Evolutionary conservation across 2,329 filamentous ascomycete species (phyloP).

Genomic region (Exophiala dermatitidis): DNA sequence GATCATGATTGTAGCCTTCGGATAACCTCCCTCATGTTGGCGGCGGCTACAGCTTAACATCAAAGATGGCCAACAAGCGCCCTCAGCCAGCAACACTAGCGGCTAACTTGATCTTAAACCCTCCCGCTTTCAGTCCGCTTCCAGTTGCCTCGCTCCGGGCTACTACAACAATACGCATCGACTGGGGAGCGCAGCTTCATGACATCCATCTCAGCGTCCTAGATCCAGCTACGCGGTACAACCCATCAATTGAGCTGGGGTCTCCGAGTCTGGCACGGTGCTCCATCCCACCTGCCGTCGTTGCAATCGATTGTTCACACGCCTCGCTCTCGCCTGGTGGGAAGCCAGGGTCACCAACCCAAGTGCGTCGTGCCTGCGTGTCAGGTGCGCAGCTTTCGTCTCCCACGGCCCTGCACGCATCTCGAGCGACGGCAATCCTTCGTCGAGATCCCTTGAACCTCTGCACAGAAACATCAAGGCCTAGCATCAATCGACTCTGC

Average conservation of each 20-base stretch:
- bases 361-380: neutral
- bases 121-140: neutral
- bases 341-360: neutral
- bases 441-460: conserved; percentile 6
- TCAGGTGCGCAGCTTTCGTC: neutral
- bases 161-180: neutral
- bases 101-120: too few relatives aligned
- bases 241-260: too few relatives aligned
- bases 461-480: conserved; percentile 1
- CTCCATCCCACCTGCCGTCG: neutral
- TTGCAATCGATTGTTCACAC: neutral
- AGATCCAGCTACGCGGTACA: too few relatives aligned
- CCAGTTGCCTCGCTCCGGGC: neutral
- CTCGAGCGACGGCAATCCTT: neutral
- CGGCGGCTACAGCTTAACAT: too few relatives aligned
- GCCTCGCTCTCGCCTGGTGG: neutral
- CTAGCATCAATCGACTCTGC: conserved; percentile 10
- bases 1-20: too few relatives aligned
- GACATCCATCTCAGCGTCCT: neutral
- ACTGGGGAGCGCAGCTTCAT: neutral
- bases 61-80: too few relatives aligned
- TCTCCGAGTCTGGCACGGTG: neutral
- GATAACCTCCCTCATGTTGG: too few relatives aligned
- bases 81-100: too few relatives aligned
- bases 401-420: neutral